Base-by-base conservation (phyloP, 495 filamentous ascomycete species). In the Lasiosphaeriaceae sp. region DNA sequence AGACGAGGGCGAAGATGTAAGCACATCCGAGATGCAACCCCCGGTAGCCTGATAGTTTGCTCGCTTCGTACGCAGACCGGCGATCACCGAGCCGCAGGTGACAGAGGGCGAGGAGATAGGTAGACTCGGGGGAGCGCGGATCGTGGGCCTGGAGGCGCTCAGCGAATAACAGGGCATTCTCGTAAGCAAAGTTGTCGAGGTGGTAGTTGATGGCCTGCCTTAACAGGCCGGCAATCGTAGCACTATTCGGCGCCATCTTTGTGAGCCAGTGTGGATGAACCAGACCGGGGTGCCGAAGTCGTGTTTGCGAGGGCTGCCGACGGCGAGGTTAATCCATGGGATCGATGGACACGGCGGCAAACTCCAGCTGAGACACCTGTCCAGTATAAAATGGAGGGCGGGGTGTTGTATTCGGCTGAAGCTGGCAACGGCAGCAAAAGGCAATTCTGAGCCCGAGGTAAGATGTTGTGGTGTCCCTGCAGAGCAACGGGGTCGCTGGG, bases 81-180 rank as follows among this genome's bases (percentile, higher is more conserved):
- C 85, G 77, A 66, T 96, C 87, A 16, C 90, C 90, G 44, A 90
- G 80, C 45, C 87, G 87, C 34, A 93, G 80, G 70, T 96, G 85
- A 63, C 90, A 95, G 24, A 95, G 81, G 9, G 90, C 84, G 16
- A 96, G 76, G 16, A 97, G 84, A 71, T 94, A 93, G 37, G 83
- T 77, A 7, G 90, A 85, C 71, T 98, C 94, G 44, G 83, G 79
- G 31, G 84, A 85, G 54, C 86, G 83, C 17, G 83, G 84, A 57
- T 97, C 94, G 63, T 90, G 85, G 34, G 92, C 92, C 48, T 85
- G 80, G 5, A 97, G 80, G 47, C 94, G 86, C 50, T 90, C 90
- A 48, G 94, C 88, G 41, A 96, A 86, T 73, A 97, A 97, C 26
- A 96, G 83, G 50, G 94, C 94, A 62, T 94, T 97, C 31, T 88